Percentiles rank a stretch among this genome's conserved stretches.
Evolutionary conservation across 768 basidiomycete species (phyloP).

Genomic region (Trametes meyenii): DNA sequence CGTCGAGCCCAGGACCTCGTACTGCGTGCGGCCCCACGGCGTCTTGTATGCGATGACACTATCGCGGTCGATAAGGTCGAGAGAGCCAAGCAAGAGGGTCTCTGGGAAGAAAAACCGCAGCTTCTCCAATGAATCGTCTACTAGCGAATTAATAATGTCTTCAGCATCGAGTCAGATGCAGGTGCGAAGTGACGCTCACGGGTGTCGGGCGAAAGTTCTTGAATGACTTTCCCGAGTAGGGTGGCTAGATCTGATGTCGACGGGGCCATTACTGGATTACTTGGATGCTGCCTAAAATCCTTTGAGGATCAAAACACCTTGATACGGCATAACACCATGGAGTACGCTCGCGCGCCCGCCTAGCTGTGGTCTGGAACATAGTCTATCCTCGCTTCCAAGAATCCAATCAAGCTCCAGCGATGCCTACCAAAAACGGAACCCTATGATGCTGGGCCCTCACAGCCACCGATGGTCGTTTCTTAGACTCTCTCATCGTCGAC

Average conservation of each 20-base stretch:
- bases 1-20: constrained; percentile 69
- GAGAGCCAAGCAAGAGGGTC: constrained; percentile 62
- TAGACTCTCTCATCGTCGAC: background rate
- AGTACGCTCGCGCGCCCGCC: background rate
- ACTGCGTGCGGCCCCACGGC: constrained; percentile 60
- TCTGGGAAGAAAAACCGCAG: constrained; percentile 65
- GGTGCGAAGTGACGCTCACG: background rate
- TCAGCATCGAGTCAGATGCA: background rate
- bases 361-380: too few species aligned
- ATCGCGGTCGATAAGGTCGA: constrained; percentile 76
- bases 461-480: background rate
- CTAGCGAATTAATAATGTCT: constrained; percentile 22
- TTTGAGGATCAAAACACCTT: too few species aligned
- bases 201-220: constrained; percentile 3
- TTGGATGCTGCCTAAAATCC: too few species aligned
- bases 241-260: background rate
- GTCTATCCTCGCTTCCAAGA: too few species aligned
- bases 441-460: background rate
- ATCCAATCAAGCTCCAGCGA: background rate
- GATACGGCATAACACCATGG: background rate
- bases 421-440: background rate
- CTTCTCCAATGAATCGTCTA: constrained; percentile 57
- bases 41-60: constrained; percentile 65
- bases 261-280: background rate
- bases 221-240: background rate